Evolutionary conservation across 192 early-diverging fungal genomes (phyloP).

Genomic region (Geranomyces michiganensis): DNA sequence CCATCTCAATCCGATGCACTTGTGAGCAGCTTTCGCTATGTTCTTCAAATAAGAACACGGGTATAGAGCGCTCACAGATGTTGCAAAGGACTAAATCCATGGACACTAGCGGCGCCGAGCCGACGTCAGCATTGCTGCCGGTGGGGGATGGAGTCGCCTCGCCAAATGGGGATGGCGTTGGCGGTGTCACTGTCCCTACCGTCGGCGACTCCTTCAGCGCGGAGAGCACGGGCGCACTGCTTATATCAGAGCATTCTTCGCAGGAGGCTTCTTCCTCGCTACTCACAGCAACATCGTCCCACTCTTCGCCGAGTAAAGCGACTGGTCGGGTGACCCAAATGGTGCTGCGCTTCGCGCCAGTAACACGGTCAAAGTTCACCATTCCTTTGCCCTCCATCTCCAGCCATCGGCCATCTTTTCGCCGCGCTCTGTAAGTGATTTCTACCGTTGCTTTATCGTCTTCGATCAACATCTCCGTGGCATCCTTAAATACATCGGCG

Average conservation of each 20-base stretch:
- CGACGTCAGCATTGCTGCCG: neutral
- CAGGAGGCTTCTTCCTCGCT: slow-evolving; percentile 34
- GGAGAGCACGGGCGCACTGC: slow-evolving; percentile 5
- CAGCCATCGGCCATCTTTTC: slow-evolving; percentile 57
- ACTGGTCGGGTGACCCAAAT: slow-evolving; percentile 80
- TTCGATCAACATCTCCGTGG: slow-evolving; percentile 54
- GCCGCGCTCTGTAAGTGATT: slow-evolving; percentile 59
- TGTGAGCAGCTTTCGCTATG: slow-evolving; percentile 72
- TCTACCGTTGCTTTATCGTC: slow-evolving; percentile 69
- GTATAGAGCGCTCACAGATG: slow-evolving; percentile 76
- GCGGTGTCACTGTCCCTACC: neutral
- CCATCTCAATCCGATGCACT: slow-evolving; percentile 78
- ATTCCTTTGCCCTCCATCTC: slow-evolving; percentile 87
- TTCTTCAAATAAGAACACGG: slow-evolving; percentile 72
- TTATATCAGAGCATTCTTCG: slow-evolving; percentile 28
- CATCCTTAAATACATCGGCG: slow-evolving; percentile 62
- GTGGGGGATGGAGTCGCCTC: neutral
- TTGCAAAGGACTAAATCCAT: slow-evolving; percentile 67
- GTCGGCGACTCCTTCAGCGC: slow-evolving; percentile 14
- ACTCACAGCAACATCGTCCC: slow-evolving; percentile 41
- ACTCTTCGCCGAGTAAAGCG: slow-evolving; percentile 46
- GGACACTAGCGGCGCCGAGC: neutral
- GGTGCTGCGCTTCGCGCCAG: slow-evolving; percentile 65
- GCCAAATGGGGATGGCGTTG: neutral
- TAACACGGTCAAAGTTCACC: slow-evolving; percentile 72